phyloP scores from a whole-genome alignment of 192 early-diverging fungal genomes.

The Linnemannia hyalina region DNA sequence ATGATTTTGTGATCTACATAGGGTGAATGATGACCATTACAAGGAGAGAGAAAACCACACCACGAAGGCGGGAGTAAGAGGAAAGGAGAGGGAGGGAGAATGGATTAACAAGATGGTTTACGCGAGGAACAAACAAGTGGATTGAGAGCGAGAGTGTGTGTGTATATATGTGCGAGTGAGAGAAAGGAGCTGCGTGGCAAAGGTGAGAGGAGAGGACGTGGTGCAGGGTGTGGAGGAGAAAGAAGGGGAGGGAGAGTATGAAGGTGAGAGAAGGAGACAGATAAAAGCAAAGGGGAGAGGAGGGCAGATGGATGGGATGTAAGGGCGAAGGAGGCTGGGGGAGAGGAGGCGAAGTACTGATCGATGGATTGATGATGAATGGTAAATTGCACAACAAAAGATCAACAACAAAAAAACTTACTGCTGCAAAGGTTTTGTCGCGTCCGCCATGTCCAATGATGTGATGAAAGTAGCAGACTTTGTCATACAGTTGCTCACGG shows the following conservation, averaged over 20 bases:
- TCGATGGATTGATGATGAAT: background rate
- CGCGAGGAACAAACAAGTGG: background rate
- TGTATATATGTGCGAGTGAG: background rate
- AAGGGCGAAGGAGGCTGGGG: background rate
- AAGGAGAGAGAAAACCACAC: slow-evolving; percentile 4
- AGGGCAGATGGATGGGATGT: background rate
- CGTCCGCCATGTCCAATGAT: slow-evolving; percentile 36
- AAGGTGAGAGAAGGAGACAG: background rate
- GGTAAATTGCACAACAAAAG: background rate
- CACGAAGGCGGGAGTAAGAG: background rate
- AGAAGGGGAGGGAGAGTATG: background rate
- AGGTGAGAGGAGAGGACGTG: background rate
- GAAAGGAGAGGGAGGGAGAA: background rate
- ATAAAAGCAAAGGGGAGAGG: background rate
- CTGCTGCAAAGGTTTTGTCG: slow-evolving; percentile 38
- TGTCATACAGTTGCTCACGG: slow-evolving; percentile 30
- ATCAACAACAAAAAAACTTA: slow-evolving; percentile 9
- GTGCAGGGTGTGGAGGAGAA: background rate
- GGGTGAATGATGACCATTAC: background rate
- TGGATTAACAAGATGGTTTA: background rate
- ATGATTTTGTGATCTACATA: slow-evolving; percentile 32
- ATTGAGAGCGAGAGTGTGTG: background rate
- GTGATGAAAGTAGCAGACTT: slow-evolving; percentile 34
- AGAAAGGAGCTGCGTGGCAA: background rate
- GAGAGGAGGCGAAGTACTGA: background rate